Evolutionary conservation across 192 early-diverging fungal species (phyloP).

Genomic region (Podila verticillata): DNA sequence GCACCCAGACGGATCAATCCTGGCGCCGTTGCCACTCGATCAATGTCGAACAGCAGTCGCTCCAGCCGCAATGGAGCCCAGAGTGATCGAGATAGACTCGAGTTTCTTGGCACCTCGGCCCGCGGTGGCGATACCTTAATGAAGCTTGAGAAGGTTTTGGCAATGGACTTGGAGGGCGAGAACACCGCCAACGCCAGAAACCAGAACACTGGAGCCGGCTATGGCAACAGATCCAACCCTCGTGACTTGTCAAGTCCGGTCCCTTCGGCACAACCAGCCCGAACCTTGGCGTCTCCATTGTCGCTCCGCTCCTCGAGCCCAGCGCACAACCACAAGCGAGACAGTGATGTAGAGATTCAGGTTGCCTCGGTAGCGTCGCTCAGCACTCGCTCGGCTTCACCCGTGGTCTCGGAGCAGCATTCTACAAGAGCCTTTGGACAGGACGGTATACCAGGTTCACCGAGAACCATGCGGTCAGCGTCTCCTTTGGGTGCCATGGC

Average conservation of each 20-base stretch:
- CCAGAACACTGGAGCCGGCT: background rate
- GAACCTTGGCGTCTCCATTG: conserved; percentile 7
- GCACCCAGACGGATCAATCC: background rate
- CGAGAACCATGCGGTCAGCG: conserved; percentile 12
- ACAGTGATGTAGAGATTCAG: conserved; percentile 49
- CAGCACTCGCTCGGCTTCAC: conserved; percentile 27
- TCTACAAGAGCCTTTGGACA: background rate
- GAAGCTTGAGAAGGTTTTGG: conserved; percentile 24
- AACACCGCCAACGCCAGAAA: background rate
- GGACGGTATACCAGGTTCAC: conserved; percentile 13
- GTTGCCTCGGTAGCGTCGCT: conserved; percentile 34
- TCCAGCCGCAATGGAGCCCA: background rate
- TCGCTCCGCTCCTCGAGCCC: background rate
- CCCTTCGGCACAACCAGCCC: conserved; percentile 3
- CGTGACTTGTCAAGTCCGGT: background rate
- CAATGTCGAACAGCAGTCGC: conserved; percentile 18
- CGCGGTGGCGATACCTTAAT: conserved; percentile 21
- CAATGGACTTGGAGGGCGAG: background rate
- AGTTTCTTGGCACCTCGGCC: conserved; percentile 14
- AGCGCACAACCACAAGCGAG: conserved; percentile 12
- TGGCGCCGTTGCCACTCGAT: background rate
- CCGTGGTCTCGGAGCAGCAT: conserved; percentile 17
- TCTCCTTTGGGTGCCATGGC: conserved; percentile 34
- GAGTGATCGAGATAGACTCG: conserved; percentile 17
- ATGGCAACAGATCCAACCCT: background rate